Evolutionary conservation across 2,329 filamentous ascomycete genomes (phyloP).

Genomic region (Ophiostoma pallidulum): DNA sequence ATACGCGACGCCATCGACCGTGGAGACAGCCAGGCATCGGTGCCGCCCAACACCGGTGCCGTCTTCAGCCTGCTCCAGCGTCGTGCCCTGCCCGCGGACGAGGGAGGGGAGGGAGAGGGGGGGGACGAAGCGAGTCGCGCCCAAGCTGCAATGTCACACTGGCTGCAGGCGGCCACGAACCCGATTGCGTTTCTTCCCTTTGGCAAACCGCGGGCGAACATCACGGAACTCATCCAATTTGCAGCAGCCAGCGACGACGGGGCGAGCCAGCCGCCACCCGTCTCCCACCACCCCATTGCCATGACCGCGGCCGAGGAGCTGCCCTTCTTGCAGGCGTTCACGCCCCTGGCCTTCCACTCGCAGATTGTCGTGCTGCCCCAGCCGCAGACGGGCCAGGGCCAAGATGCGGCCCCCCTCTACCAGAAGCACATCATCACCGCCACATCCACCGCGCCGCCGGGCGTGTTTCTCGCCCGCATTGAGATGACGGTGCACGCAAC

Average conservation of each 20-base stretch:
- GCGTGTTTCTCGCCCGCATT: constrained; percentile 48
- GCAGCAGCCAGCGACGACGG: constrained; percentile 22
- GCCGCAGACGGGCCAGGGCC: background rate
- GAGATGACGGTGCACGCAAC: constrained; percentile 50
- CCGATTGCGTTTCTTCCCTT: constrained; percentile 45
- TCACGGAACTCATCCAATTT: constrained; percentile 19
- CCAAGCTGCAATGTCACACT: constrained; percentile 25
- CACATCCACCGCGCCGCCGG: constrained; percentile 34
- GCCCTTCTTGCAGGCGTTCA: constrained; percentile 63
- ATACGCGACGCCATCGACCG: constrained; percentile 24
- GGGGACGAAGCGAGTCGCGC: constrained; percentile 13
- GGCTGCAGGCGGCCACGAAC: constrained; percentile 41
- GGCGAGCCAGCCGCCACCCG: constrained; percentile 25
- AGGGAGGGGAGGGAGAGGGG: constrained; percentile 20
- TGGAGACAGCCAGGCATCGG: background rate
- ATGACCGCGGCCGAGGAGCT: constrained; percentile 56
- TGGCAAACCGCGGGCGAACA: constrained; percentile 25
- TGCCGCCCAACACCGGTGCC: constrained; percentile 20
- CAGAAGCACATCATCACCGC: constrained; percentile 50
- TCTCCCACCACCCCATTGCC: constrained; percentile 56
- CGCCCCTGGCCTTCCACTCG: constrained; percentile 53
- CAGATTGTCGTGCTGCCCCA: constrained; percentile 37
- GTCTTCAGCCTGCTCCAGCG: constrained; percentile 33
- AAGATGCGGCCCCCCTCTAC: constrained; percentile 24
- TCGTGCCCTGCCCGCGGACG: constrained; percentile 30